Evolutionary conservation across 768 basidiomycete species (phyloP), one percentile per base, ranked within the genome.

Genomic region (Hirschioporus abietinus): DNA sequence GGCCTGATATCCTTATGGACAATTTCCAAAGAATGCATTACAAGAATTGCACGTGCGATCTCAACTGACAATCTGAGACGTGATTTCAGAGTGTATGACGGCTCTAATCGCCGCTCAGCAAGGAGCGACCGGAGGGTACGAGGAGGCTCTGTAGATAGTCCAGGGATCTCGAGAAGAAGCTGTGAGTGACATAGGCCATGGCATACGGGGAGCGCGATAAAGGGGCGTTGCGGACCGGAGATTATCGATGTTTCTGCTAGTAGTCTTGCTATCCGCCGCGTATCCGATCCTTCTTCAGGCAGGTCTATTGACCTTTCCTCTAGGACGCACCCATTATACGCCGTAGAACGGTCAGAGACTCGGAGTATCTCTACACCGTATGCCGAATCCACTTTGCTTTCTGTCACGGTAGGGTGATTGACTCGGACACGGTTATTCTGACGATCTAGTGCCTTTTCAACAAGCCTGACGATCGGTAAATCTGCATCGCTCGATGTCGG

Each of bases 1-100:
- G 60, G 60, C 30, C 60, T 61, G 23, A 61, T 61, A 17, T 25
- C 60, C 30, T 61, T 61, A 34, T 61, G 60, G 23, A 61, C 30
- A 18, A 61, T 61, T 8, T 61, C 60, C 17, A 34, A 25, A 12
- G 60, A 61, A 61, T 61, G 60, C 60, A 61, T 15, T 15, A 61
- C 24, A 24, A 61, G 60, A 34, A 61, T 23, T 25, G 60, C 60
- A 15, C 60, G 24, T 17, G 25, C 24, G 3, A 61, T 12, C 12
- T 61, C 30, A 8, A 61, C 20, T 18, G 60, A 25, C 12, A 61
- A 61, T 61, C 23, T 34, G 60, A 61, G 25, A 9, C 60, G 60
- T 61, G 24, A 34, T 15, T 18, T 61, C 3, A 61, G 60, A 15
- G 7, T 25, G 30, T 61, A 34, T 34, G 30, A 3, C 5, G 18